phyloP scores from a whole-genome alignment of 768 basidiomycete species.

The Nidularia pulvinata region DNA sequence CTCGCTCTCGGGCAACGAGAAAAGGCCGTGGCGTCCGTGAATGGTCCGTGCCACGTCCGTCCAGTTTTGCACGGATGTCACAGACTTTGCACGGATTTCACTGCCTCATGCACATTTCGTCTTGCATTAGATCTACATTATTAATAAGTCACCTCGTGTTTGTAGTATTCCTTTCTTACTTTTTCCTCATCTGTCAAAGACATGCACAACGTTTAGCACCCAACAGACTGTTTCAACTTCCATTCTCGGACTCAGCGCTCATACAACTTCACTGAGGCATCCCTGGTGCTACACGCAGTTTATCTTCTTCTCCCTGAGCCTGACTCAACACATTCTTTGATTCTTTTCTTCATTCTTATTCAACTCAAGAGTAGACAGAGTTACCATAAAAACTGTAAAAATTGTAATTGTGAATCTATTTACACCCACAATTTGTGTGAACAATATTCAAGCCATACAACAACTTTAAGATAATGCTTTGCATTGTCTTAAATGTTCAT shows the following conservation, averaged over 20 bases:
- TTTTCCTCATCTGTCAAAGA: background rate
- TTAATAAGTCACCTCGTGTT: background rate
- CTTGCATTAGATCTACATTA: background rate
- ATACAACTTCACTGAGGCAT: background rate
- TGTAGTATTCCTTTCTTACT: background rate
- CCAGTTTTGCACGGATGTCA: background rate
- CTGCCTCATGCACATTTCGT: background rate
- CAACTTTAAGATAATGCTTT: too few relatives aligned
- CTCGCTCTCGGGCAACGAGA: background rate
- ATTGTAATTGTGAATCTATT: background rate
- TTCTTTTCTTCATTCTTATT: background rate
- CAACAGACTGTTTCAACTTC: background rate
- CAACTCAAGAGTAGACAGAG: constrained; percentile 1
- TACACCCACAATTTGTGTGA: background rate
- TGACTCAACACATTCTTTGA: background rate
- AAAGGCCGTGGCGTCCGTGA: too few relatives aligned
- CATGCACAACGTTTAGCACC: background rate
- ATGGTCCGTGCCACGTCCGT: too few relatives aligned
- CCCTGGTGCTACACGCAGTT: background rate
- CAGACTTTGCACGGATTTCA: background rate
- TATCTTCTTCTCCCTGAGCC: background rate
- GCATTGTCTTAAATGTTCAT: too few relatives aligned
- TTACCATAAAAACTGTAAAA: background rate
- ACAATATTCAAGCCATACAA: too few relatives aligned
- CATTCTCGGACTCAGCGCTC: background rate